Evolutionary conservation across 2,329 filamentous ascomycete genomes (phyloP).

Genomic region (Elsinoe necatrix): DNA sequence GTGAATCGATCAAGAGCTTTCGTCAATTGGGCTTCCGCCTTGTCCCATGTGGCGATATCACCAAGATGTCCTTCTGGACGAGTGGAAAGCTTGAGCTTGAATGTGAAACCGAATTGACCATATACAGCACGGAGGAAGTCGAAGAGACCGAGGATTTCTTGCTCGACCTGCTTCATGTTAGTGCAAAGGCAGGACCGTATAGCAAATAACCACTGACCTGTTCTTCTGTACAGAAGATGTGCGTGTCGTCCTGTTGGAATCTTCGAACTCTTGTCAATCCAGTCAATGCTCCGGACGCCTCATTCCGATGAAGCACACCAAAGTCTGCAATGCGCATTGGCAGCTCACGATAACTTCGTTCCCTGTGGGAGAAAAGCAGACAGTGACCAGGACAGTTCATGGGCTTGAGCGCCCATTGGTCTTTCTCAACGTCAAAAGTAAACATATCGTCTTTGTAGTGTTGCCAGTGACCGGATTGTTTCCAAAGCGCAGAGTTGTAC

Average conservation of each 20-base stretch:
- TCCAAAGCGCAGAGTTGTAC: conserved; percentile 90
- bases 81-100: conserved; percentile 92
- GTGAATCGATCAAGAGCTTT: conserved; percentile 72
- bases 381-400: conserved; percentile 99
- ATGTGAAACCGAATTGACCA: conserved; percentile 76
- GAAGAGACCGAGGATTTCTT: conserved; percentile 74
- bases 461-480: conserved; percentile 88
- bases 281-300: conserved; percentile 82
- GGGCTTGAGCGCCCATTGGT: conserved; percentile 77
- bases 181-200: background rate
- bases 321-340: conserved; percentile 93
- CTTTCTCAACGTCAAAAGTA: conserved; percentile 75
- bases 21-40: conserved; percentile 72
- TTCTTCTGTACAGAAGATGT: conserved; percentile 86
- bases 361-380: conserved; percentile 73
- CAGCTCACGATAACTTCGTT: conserved; percentile 79
- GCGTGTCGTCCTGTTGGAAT: conserved; percentile 93
- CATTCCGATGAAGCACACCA: conserved; percentile 89
- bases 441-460: conserved; percentile 96
- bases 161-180: conserved; percentile 41
- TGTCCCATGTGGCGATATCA: conserved; percentile 77
- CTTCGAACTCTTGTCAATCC: conserved; percentile 86
- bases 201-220: conserved; percentile 41
- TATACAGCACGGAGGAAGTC: conserved; percentile 78
- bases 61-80: conserved; percentile 84